Conservation (phyloP, 179 eudicot genomes). For the Amaranthus tricolor region DNA sequence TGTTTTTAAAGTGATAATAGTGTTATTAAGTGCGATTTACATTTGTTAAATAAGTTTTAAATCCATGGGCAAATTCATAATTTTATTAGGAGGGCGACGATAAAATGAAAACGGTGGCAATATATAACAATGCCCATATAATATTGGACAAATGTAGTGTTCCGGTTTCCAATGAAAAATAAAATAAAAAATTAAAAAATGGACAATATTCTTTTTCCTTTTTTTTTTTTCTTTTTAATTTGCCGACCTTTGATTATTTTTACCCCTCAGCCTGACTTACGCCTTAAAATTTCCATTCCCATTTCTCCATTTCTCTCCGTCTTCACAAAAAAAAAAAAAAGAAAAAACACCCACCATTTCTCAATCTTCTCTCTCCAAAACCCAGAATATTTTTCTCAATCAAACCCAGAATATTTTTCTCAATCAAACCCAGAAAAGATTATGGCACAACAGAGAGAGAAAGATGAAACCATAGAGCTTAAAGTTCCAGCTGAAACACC, state of each 20-base stretch:
- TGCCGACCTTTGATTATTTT: constrained; percentile 35
- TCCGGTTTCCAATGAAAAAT: constrained; percentile 18
- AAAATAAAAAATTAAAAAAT: background rate
- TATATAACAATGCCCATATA: no score
- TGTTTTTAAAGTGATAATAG: no score
- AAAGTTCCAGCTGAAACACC: constrained; percentile 39
- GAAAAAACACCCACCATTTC: constrained; percentile 4
- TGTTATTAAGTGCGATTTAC: no score
- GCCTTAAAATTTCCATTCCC: constrained; percentile 1
- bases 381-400: constrained; percentile 1
- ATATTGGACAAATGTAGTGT: constrained; percentile 13
- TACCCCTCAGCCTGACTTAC: background rate
- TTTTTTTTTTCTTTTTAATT: background rate
- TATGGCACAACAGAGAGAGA: constrained; percentile 71
- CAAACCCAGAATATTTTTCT: background rate
- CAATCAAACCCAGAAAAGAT: background rate
- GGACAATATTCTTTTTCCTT: background rate
- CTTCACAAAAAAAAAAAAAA: background rate
- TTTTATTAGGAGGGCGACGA: no score
- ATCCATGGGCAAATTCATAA: no score
- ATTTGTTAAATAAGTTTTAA: no score
- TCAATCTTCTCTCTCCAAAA: constrained; percentile 8
- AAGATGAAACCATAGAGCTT: constrained; percentile 62
- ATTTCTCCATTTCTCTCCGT: constrained; percentile 6
- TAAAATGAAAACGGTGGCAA: no score